Evolutionary conservation across 2,329 filamentous ascomycete genomes (phyloP).

Genomic region (Sporothrix schenckii): DNA sequence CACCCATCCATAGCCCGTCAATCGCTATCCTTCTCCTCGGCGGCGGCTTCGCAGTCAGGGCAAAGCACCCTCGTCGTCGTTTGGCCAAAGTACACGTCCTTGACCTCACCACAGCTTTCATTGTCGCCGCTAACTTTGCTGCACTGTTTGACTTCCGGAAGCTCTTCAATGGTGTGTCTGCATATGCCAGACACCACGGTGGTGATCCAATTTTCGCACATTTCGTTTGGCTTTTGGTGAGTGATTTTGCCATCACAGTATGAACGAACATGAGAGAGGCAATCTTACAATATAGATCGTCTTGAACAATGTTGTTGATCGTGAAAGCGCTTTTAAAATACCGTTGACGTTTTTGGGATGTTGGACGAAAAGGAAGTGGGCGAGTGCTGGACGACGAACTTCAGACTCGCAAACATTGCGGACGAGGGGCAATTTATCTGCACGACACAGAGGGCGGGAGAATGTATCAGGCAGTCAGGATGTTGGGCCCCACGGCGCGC

Average conservation of each 20-base stretch:
- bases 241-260: background rate
- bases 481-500: background rate
- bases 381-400: background rate
- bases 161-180: background rate
- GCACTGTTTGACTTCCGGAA: background rate
- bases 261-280: too few species aligned
- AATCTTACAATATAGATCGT: background rate
- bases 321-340: background rate
- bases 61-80: background rate
- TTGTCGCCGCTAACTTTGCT: too few species aligned
- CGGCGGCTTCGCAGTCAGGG: background rate
- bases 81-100: background rate
- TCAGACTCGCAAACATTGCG: background rate
- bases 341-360: background rate
- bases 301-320: background rate
- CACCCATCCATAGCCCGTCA: background rate
- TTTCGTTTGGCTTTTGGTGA: background rate
- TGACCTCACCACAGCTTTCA: background rate
- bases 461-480: background rate
- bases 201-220: background rate
- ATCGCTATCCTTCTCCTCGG: background rate
- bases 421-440: background rate
- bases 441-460: background rate
- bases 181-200: background rate
- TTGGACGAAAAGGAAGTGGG: background rate